Conservation (phyloP, 2,329 filamentous ascomycete species). For the Coniochaeta hoffmannii region DNA sequence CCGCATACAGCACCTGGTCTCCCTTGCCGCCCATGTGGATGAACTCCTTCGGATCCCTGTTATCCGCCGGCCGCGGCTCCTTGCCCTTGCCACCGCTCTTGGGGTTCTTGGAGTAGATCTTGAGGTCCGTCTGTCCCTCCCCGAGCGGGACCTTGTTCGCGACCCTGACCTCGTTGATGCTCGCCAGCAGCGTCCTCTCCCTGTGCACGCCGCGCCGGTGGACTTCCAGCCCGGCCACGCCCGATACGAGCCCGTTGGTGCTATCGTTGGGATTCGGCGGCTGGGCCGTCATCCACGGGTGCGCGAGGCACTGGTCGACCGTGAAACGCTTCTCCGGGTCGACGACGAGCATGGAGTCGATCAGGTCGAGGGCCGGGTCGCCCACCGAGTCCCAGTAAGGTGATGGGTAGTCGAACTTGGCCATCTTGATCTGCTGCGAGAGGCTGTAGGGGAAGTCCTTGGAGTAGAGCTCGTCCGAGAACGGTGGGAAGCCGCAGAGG, state of each 20-base stretch:
- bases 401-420: slow-evolving; percentile 87
- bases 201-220: slow-evolving; percentile 70
- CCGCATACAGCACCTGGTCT: slow-evolving; percentile 68
- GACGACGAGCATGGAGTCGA: slow-evolving; percentile 90
- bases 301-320: slow-evolving; percentile 82
- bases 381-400: slow-evolving; percentile 91
- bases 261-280: slow-evolving; percentile 65
- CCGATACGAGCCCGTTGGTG: slow-evolving; percentile 87
- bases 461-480: slow-evolving; percentile 86
- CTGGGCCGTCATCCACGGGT: slow-evolving; percentile 76
- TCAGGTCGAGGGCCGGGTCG: slow-evolving; percentile 83
- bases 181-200: slow-evolving; percentile 78
- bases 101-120: slow-evolving; percentile 68
- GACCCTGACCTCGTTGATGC: slow-evolving; percentile 65
- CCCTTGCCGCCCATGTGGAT: slow-evolving; percentile 79
- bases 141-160: slow-evolving; percentile 44
- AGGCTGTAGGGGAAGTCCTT: slow-evolving; percentile 77
- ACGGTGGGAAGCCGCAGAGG: slow-evolving; percentile 92
- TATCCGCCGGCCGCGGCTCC: slow-evolving; percentile 60
- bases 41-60: slow-evolving; percentile 67
- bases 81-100: slow-evolving; percentile 31
- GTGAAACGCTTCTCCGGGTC: slow-evolving; percentile 77
- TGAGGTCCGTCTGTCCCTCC: slow-evolving; percentile 52
- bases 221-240: slow-evolving; percentile 75
- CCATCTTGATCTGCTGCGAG: slow-evolving; percentile 82